phyloP scores from a whole-genome alignment of 2,329 filamentous ascomycete species.

The Hypoxylon sp. region DNA sequence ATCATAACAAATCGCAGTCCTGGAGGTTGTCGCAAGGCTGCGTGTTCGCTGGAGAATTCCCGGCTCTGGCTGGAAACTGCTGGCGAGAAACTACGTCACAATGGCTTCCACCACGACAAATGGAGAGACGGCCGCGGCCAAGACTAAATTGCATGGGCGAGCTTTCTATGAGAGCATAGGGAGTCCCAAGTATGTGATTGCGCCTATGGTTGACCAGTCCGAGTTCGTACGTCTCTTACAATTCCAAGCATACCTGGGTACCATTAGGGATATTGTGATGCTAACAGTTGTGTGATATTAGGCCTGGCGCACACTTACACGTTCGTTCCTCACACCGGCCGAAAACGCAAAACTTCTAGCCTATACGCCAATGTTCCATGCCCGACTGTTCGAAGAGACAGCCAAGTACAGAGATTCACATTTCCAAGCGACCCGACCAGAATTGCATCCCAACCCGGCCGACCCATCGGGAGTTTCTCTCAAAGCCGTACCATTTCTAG shows the following conservation, averaged over 20 bases:
- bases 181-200: constrained; percentile 87
- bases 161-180: constrained; percentile 96
- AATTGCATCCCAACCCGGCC: not conserved
- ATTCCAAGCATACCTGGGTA: not conserved
- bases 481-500: constrained; percentile 66
- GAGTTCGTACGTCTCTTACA: constrained; percentile 77
- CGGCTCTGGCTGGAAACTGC: constrained; percentile 32
- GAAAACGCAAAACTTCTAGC: constrained; percentile 75
- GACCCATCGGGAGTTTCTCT: constrained; percentile 38
- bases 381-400: constrained; percentile 82
- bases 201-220: constrained; percentile 98
- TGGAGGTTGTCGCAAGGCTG: constrained; percentile 25
- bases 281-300: constrained; percentile 49
- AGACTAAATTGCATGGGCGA: constrained; percentile 76
- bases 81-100: constrained; percentile 26
- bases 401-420: constrained; percentile 79
- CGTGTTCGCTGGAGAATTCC: constrained; percentile 25
- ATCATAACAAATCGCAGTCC: constrained; percentile 15
- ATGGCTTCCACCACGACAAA: constrained; percentile 43
- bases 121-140: constrained; percentile 42
- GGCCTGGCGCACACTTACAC: constrained; percentile 97
- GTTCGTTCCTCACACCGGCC: constrained; percentile 81
- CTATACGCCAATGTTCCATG: constrained; percentile 97
- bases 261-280: not conserved
- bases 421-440: constrained; percentile 73